phyloP scores from a whole-genome alignment of 1,284 basidiomycete species.

The Fomes fomentarius region DNA sequence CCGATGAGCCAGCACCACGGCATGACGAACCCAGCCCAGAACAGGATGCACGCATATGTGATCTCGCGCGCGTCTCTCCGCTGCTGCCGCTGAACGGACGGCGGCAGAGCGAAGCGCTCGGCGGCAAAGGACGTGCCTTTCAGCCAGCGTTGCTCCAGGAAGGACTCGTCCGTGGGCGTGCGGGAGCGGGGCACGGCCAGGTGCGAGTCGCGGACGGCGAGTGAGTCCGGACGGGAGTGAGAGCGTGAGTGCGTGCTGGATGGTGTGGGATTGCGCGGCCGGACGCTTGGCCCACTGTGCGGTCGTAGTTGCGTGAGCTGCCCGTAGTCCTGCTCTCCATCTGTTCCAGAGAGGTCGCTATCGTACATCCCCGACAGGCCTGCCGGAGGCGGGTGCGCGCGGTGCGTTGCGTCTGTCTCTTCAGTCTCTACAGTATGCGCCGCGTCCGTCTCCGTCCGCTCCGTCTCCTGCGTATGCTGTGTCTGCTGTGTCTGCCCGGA shows the following conservation, averaged over 20 bases:
- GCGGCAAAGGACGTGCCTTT: conserved; percentile 39
- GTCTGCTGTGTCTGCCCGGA: background rate
- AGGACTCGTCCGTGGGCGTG: conserved; percentile 20
- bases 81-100: background rate
- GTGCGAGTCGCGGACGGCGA: conserved; percentile 12
- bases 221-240: background rate
- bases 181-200: conserved; percentile 18
- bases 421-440: conserved; percentile 13
- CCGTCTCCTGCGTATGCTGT: background rate
- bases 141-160: conserved; percentile 34
- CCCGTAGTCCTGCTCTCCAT: background rate
- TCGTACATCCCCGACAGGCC: conserved; percentile 30
- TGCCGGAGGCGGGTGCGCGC: conserved; percentile 20
- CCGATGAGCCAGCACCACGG: conserved; percentile 73
- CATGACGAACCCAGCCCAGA: conserved; percentile 70
- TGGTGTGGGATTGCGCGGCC: conserved; percentile 7
- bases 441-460: conserved; percentile 1
- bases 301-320: background rate
- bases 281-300: conserved; percentile 5
- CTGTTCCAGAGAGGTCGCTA: conserved; percentile 13
- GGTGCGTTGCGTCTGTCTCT: conserved; percentile 12
- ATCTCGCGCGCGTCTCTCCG: conserved; percentile 20
- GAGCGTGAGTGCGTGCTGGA: conserved; percentile 10
- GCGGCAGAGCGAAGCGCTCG: conserved; percentile 21
- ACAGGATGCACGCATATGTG: conserved; percentile 54